Evolutionary conservation across 805 yeast genomes (phyloP), one percentile per base, ranked within the genome.

Genomic region (Hanseniaspora pseudoguilliermondii): DNA sequence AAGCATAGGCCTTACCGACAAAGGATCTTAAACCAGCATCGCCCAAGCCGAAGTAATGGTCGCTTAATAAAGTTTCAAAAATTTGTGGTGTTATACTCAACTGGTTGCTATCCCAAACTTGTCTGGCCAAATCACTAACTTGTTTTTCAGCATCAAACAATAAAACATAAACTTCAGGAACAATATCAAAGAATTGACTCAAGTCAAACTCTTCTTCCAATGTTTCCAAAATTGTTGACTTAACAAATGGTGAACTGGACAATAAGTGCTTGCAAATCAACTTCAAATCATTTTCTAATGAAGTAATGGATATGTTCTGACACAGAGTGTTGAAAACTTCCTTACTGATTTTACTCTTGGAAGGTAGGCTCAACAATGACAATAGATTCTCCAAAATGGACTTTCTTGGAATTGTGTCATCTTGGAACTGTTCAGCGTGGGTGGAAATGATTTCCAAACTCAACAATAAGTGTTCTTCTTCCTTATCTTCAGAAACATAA

Each of bases 91-190:
- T 60, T 13, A 69, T 59, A 16, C 53, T 54, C 58, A 83, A 81
- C 1, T 72, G 71, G 65, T 81, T 86, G 61, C 89, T 96, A 36
- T 79, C 77, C 97, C 97, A 93, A 58, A 93, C 86, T 1, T 91
- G 83, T 20, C 70, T 69, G 0, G 97, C 96, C 18, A 83, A 63
- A 27, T 79, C 83, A 5, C 82, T 74, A 58, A 80, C 80, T 11
- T 73, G 66, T 18, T 75, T 76, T 50, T 83, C 88, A 47, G 80
- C 82, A 65, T 89, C 96, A 65, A 83, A 88, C 58, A 78, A 75
- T 25, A 86, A 76, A 57, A 93, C 81, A 81, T 86, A 90, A 23
- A 93, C 69, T 66, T 90, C 95, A 57, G 78, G 78, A 1, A 82
- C 75, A 63, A 75, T 80, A 2, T 68, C 66, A 60, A 73, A 61